A percentile compares a stretch with the other conserved stretches of the same genome.
These are phyloP conservation scores for Trypanosoma cruzi DNA, from an alignment of 208 protist genomes.

Conservation along the genomic window DNA sequence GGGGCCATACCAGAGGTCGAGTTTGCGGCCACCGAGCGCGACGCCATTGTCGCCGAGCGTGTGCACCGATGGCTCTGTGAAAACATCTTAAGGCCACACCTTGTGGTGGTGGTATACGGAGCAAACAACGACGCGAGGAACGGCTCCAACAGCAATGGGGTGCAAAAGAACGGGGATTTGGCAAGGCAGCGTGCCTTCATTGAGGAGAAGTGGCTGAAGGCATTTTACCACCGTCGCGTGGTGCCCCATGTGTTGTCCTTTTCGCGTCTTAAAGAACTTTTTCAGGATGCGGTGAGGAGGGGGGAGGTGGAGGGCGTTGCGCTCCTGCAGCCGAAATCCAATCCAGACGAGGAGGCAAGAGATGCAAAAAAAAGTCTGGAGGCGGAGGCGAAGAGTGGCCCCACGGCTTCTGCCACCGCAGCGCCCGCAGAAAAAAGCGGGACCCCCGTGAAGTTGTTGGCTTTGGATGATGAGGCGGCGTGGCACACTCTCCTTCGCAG, in stretches of 20 bases:
- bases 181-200: background rate
- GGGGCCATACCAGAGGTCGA: constrained; percentile 68
- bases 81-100: constrained; percentile 41
- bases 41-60: constrained; percentile 42
- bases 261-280: constrained; percentile 31
- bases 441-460: background rate
- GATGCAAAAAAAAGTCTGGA: background rate
- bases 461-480: background rate
- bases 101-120: constrained; percentile 68
- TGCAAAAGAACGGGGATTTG: background rate
- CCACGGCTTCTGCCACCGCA: background rate
- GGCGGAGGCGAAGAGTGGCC: background rate
- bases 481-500: constrained; percentile 16
- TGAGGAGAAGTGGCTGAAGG: constrained; percentile 58
- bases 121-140: constrained; percentile 21
- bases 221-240: constrained; percentile 61
- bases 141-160: background rate
- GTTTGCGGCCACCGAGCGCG: constrained; percentile 53
- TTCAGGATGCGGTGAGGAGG: constrained; percentile 26
- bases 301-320: constrained; percentile 17
- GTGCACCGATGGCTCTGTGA: constrained; percentile 50
- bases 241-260: constrained; percentile 58
- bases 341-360: background rate
- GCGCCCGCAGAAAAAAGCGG: background rate
- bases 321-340: background rate